Percentiles rank a stretch among this genome's conserved stretches.
phyloP scores from a whole-genome alignment of 176 grass and related monocot genomes.

The Secale cereale region DNA sequence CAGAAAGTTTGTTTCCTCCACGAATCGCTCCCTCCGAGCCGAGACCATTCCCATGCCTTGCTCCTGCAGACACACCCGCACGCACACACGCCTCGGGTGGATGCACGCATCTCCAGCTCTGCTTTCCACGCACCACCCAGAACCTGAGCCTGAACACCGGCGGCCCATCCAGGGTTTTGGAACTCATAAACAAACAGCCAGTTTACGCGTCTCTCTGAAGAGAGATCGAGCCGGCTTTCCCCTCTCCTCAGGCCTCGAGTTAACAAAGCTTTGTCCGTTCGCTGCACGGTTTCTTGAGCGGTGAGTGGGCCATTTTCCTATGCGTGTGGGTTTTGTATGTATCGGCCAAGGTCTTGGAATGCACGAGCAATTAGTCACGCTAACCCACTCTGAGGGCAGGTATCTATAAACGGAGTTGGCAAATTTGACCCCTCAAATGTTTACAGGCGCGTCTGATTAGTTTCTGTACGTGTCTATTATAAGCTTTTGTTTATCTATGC shows the following conservation, averaged over 20 bases:
- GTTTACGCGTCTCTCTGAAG: background rate
- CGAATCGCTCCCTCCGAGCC: constrained; percentile 29
- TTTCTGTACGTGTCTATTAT: too few species aligned
- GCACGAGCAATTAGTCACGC: background rate
- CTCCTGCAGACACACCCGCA: background rate
- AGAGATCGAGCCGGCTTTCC: background rate
- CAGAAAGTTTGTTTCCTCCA: constrained; percentile 42
- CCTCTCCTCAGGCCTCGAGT: background rate
- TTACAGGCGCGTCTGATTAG: too few species aligned
- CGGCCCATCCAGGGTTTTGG: constrained; percentile 39
- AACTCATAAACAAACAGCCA: constrained; percentile 38
- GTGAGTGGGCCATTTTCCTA: constrained; percentile 36
- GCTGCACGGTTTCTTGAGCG: constrained; percentile 14
- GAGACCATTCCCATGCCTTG: background rate
- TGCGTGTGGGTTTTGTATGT: constrained; percentile 16
- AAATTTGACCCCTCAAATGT: too few species aligned
- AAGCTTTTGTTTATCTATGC: too few species aligned
- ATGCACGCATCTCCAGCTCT: constrained; percentile 3
- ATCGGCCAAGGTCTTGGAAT: constrained; percentile 4
- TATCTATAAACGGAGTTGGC: too few species aligned
- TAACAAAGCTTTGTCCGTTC: background rate
- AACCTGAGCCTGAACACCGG: background rate
- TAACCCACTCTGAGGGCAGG: background rate
- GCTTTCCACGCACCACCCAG: constrained; percentile 15
- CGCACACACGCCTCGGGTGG: background rate